Base-by-base conservation (phyloP, 306 rosid species). In the Inga oerstediana region DNA sequence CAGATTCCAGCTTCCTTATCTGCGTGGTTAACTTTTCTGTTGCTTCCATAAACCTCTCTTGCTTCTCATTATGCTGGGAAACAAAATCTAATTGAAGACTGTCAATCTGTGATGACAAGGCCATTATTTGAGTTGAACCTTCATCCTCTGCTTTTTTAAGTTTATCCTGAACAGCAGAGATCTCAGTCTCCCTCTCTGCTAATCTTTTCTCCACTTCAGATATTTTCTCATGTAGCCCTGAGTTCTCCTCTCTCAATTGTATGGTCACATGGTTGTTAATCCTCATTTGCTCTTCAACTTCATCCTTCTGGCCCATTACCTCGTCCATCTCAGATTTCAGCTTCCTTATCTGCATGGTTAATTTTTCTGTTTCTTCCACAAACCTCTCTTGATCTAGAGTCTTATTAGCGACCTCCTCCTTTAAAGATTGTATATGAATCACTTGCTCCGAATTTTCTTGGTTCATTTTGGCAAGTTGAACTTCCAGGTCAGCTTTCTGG, bases 381-480 rank as follows among this genome's bases (percentile, higher is more conserved):
- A 85, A 43, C 81, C 46, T 88, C 88, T 86, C 90, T 43, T 90
- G 88, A 62, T 88, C 91, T 34, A 81, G 49, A 56, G 80, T 72
- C 88, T 83, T 93, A 74, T 79, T 81, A 52, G 75, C 87, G 32
- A 91, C 83, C 77, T 91, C 94, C 80, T 95, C 95, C 71, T 90
- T 88, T 76, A 92, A 86, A 75, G 39, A 80, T 88, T 91, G 93
- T 41, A 93, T 67, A 80, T 91, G 93, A 70, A 85, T 84, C 81
- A 76, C 74, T 69, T 73, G 69, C 78, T 89, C 88, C 0, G 94
- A 89, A 74, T 75, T 88, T 86, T 85, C 90, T 79, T 24, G 88
- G 49, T 82, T 80, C 76, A 88, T 90, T 64, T 79, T 88, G 83
- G 75, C 90, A 14, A 90, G 80, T 82, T 90, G 90, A 82, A 75